Percentiles rank a stretch among this genome's conserved stretches.
Conservation (phyloP, 2,329 filamentous ascomycete species). For the Neonectria faginata region DNA sequence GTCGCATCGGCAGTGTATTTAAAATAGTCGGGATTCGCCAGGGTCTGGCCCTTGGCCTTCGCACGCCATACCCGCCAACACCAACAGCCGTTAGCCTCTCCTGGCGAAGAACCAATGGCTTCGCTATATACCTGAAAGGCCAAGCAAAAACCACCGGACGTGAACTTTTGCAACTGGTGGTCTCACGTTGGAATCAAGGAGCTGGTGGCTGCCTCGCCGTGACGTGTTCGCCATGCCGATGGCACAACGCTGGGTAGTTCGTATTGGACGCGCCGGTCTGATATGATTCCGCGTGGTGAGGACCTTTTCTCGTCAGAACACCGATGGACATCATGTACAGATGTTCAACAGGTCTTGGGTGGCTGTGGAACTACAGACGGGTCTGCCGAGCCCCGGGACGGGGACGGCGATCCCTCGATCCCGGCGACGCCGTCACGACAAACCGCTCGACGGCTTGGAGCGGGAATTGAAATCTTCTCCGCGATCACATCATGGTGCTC, state of each 20-base stretch:
- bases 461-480: neutral
- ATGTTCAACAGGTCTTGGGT: neutral
- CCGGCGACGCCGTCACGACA: conserved; percentile 3
- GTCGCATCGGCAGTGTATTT: conserved; percentile 2
- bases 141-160: conserved; percentile 13
- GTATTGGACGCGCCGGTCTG: conserved; percentile 2
- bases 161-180: conserved; percentile 20
- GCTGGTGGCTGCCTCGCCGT: conserved; percentile 1
- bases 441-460: neutral
- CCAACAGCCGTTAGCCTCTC: conserved; percentile 25
- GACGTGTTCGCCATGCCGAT: conserved; percentile 5
- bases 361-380: no score
- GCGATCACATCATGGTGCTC: conserved; percentile 2
- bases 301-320: no score
- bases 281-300: conserved; percentile 10
- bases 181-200: neutral
- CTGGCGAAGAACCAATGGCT: conserved; percentile 13
- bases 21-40: conserved; percentile 12
- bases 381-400: no score
- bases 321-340: no score
- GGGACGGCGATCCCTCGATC: neutral
- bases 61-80: conserved; percentile 28
- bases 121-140: neutral
- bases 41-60: conserved; percentile 15
- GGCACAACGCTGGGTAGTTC: neutral